Percentiles rank a stretch among this genome's conserved stretches.
Evolutionary conservation across 1,139 yeast species (phyloP).

Genomic region (Geotrichum citri-aurantii): DNA sequence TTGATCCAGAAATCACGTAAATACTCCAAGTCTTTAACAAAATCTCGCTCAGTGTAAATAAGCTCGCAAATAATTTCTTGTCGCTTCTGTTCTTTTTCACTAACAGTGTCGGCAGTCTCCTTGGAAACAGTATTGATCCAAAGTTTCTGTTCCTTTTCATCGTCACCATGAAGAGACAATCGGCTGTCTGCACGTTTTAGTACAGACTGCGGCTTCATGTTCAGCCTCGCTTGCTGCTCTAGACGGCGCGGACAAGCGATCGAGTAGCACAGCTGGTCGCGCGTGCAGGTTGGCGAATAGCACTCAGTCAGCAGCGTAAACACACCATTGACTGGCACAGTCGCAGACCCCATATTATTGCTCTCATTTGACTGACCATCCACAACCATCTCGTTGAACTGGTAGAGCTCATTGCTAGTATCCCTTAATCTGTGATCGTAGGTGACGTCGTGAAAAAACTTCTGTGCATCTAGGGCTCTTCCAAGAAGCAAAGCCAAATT

Average conservation of each 20-base stretch:
- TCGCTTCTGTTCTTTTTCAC: constrained; percentile 81
- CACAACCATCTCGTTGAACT: constrained; percentile 55
- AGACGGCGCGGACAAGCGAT: constrained; percentile 96
- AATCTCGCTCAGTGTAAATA: constrained; percentile 89
- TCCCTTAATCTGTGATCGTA: constrained; percentile 91
- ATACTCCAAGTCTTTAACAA: constrained; percentile 89
- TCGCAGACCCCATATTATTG: constrained; percentile 13
- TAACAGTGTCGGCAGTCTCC: constrained; percentile 68
- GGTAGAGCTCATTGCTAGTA: constrained; percentile 81
- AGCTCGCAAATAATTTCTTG: constrained; percentile 95
- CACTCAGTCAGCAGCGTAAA: constrained; percentile 90
- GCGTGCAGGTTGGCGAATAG: constrained; percentile 92
- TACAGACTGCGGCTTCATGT: constrained; percentile 85
- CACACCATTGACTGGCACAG: constrained; percentile 67
- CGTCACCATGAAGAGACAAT: constrained; percentile 66
- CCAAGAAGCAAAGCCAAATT: constrained; percentile 85
- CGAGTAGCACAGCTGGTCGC: constrained; percentile 83
- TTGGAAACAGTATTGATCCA: constrained; percentile 94
- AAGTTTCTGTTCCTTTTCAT: constrained; percentile 77
- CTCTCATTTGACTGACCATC: constrained; percentile 21
- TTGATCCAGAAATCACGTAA: constrained; percentile 91
- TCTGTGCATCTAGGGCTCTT: constrained; percentile 89
- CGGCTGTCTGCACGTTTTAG: constrained; percentile 76
- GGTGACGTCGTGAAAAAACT: constrained; percentile 90
- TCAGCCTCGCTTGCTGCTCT: constrained; percentile 91